Base-by-base conservation (phyloP, 2,329 filamentous ascomycete genomes). In the Colletotrichum cuscutae region DNA sequence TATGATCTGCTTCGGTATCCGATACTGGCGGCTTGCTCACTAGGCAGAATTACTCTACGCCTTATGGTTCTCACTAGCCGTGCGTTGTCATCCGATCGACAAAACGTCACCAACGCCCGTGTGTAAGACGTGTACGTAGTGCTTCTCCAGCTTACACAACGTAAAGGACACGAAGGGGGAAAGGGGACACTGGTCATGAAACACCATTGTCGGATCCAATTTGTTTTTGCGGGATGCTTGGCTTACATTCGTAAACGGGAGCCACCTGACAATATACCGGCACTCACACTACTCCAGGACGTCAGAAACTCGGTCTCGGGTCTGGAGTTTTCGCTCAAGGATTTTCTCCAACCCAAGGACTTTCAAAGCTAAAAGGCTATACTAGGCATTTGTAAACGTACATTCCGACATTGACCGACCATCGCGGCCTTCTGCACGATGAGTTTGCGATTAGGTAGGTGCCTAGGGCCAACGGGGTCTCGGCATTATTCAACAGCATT, bases 11-110 rank as follows among this genome's bases (percentile, higher is more conserved):
- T 26, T 56, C 56, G 42, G 35, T 15, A 24, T 49, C 42, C 9
- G 42, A 49, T 49, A 37, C n/a, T 24, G 22, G 5, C 19, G 22
- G 42, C 60, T 53, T 53, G 56, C 35, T 28, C 12, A 26, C 13
- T 4, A 28, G 58, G 26, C 8, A 32, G 42, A 49, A 24, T 30
- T 32, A 54, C 49, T 24, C 22, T 46, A 24, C 37, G 62, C 30
- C 46, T 49, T 15, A 60, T 32, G 15, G 63, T n/a, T n/a, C 64
- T 57, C 35, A 22, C 35, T 67, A 32, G 24, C 53, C 46, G 35
- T 54, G n/a, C n/a, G 24, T 58, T 58, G 26, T 52, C 28, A 37
- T 71, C 49, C 52, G 68, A 53, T 71, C 58, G 37, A 58, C 68
- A 62, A 28, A 68, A 57, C 28, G 49, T 56, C 49, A 52, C 46